These are phyloP conservation scores for Daldinia bambusicola DNA, from an alignment of 495 filamentous ascomycete species.

Conservation along the genomic window DNA sequence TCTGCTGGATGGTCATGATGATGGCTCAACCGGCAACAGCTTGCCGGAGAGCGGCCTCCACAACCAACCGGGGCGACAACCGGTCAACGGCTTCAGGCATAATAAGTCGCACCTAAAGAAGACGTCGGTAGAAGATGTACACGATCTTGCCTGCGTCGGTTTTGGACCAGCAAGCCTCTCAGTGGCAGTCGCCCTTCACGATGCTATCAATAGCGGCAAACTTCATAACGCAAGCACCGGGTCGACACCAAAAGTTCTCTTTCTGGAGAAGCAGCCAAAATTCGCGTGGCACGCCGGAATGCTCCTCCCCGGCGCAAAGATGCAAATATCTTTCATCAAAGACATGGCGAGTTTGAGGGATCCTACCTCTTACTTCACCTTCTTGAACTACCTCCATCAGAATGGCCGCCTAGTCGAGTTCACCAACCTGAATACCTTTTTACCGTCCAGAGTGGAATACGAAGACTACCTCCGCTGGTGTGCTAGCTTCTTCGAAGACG, in stretches of 20 bases:
- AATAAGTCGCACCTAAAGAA: slow-evolving; percentile 50
- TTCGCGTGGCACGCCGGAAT: slow-evolving; percentile 97
- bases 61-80: not conserved
- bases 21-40: slow-evolving; percentile 27
- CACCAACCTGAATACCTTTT: slow-evolving; percentile 88
- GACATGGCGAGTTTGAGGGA: slow-evolving; percentile 90
- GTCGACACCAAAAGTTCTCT: slow-evolving; percentile 73
- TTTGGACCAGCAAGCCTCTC: slow-evolving; percentile 94
- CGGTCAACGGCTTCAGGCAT: slow-evolving; percentile 7
- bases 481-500: slow-evolving; percentile 78
- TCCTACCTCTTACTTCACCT: slow-evolving; percentile 91
- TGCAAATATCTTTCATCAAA: slow-evolving; percentile 99
- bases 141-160: slow-evolving; percentile 89
- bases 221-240: slow-evolving; percentile 49
- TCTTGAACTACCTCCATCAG: slow-evolving; percentile 89
- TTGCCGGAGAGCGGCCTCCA: slow-evolving; percentile 7
- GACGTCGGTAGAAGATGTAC: slow-evolving; percentile 64
- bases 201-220: slow-evolving; percentile 62
- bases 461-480: slow-evolving; percentile 97
- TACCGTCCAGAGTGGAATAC: slow-evolving; percentile 87
- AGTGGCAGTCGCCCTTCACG: slow-evolving; percentile 90
- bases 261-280: slow-evolving; percentile 82
- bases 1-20: slow-evolving; percentile 38
- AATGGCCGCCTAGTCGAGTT: slow-evolving; percentile 85
- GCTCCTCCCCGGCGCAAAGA: slow-evolving; percentile 89